phyloP scores from a whole-genome alignment of 1,284 basidiomycete genomes.

The Cutaneotrichosporon cavernicola region DNA sequence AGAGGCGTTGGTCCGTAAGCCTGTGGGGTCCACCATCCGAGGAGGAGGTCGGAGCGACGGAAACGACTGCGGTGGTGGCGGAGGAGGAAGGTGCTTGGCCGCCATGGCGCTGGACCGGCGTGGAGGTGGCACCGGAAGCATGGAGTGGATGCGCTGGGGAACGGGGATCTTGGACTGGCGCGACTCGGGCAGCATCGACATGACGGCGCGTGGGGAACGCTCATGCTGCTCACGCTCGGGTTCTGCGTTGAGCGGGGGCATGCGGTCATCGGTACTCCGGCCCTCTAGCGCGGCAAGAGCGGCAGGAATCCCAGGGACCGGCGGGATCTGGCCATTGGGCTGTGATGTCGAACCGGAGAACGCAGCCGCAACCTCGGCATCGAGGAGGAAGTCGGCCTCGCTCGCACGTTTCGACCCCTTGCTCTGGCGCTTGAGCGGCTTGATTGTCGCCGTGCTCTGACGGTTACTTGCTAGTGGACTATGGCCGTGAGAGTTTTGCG shows the following conservation, averaged over 20 bases:
- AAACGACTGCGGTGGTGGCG: not conserved
- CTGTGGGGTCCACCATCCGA: not conserved
- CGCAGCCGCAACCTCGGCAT: conserved; percentile 12
- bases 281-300: not conserved
- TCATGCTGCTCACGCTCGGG: not conserved
- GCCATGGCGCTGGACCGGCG: conserved; percentile 3
- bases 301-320: not conserved
- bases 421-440: not conserved
- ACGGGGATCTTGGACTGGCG: not conserved
- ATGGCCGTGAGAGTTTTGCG: not conserved
- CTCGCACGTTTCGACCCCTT: conserved; percentile 4
- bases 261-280: not conserved
- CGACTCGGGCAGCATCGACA: not conserved
- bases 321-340: not conserved
- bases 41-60: not conserved
- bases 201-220: not conserved
- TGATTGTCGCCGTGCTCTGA: conserved; percentile 2
- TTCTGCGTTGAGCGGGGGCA: too few species aligned
- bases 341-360: conserved; percentile 5
- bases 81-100: not conserved
- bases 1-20: not conserved
- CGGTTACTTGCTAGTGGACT: not conserved
- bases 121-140: not conserved
- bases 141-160: not conserved
- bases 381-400: conserved; percentile 10